These are phyloP conservation scores for Boletus rex-veris DNA, from an alignment of 768 basidiomycete genomes.

Conservation along the genomic window DNA sequence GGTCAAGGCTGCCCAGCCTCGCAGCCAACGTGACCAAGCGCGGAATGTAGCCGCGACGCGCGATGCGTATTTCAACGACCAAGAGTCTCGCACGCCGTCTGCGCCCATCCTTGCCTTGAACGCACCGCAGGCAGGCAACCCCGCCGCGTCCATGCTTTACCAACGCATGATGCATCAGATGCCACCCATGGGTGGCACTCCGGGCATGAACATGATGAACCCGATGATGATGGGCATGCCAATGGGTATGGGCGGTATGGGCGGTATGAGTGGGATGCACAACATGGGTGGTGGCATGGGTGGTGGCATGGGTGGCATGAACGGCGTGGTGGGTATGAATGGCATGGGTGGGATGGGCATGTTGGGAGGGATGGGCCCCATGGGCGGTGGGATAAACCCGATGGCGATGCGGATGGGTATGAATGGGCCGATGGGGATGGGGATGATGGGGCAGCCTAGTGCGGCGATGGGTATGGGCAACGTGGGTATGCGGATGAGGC, in stretches of 20 bases:
- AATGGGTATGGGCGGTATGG: conserved; percentile 45
- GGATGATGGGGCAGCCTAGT: conserved; percentile 31
- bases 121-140: conserved; percentile 36
- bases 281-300: conserved; percentile 11
- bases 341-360: conserved; percentile 37
- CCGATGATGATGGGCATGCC: conserved; percentile 48
- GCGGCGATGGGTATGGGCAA: conserved; percentile 19
- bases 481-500: conserved; percentile 37
- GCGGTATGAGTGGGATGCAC: conserved; percentile 35
- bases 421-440: conserved; percentile 36
- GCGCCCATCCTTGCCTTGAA: conserved; percentile 31
- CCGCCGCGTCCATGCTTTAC: conserved; percentile 31
- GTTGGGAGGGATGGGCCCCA: conserved; percentile 30
- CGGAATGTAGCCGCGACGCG: conserved; percentile 29
- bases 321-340: conserved; percentile 15
- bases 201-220: conserved; percentile 50
- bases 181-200: conserved; percentile 44
- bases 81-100: conserved; percentile 35
- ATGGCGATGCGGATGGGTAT: conserved; percentile 38
- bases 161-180: conserved; percentile 38
- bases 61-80: conserved; percentile 34
- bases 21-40: conserved; percentile 58
- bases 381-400: conserved; percentile 24
- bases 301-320: conserved; percentile 24
- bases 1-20: conserved; percentile 77